Conservation (phyloP, 2,329 filamentous ascomycete species). For the Diaporthe australafricana region DNA sequence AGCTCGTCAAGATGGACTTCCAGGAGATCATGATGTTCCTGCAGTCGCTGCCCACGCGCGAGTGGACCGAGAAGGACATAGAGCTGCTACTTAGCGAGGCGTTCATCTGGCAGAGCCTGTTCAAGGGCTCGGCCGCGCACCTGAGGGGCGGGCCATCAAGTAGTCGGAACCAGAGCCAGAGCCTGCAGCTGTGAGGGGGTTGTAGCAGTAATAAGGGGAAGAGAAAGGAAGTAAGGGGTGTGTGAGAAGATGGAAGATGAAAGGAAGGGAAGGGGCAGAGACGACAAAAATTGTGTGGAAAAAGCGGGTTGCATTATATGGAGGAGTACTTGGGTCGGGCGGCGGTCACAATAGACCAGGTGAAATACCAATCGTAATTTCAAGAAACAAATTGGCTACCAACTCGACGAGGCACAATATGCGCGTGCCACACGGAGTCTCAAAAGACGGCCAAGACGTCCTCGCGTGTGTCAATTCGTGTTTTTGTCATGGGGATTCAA, state of each 20-base stretch:
- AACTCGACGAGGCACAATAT: background rate
- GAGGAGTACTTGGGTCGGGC: conserved; percentile 20
- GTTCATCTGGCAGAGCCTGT: conserved; percentile 98
- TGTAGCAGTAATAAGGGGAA: background rate
- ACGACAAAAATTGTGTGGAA: conserved; percentile 10
- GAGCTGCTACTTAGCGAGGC: conserved; percentile 95
- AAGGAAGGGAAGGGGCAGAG: background rate
- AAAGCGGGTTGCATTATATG: conserved; percentile 26
- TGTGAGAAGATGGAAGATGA: background rate
- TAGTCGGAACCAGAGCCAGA: conserved; percentile 53
- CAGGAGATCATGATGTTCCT: conserved; percentile 99
- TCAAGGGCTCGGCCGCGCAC: conserved; percentile 94
- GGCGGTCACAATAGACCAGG: conserved; percentile 26
- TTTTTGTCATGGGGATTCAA: background rate
- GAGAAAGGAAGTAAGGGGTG: no score
- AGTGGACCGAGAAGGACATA: conserved; percentile 98
- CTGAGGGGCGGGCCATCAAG: conserved; percentile 65
- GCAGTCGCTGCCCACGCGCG: conserved; percentile 89
- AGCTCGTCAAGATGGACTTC: conserved; percentile 96
- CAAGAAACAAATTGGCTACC: conserved; percentile 18
- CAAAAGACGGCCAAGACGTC: background rate
- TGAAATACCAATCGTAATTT: conserved; percentile 28
- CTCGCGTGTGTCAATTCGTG: background rate
- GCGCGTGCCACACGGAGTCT: background rate
- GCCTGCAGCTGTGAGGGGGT: conserved; percentile 51